phyloP scores from a whole-genome alignment of 2,329 filamentous ascomycete species.

The Exophiala viscosa region DNA sequence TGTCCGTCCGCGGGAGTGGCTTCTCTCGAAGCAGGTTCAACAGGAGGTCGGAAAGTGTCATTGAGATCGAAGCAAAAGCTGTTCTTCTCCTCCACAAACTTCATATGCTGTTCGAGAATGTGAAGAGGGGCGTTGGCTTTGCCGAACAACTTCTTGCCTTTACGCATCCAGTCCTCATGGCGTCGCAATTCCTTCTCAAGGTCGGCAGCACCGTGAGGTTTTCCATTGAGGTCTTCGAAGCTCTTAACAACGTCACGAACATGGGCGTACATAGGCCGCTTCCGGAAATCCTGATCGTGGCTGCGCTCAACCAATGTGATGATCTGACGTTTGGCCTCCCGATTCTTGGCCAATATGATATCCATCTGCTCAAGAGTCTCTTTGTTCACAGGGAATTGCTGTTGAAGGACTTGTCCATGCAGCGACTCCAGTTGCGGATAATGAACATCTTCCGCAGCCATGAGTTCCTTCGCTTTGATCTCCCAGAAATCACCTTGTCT shows the following conservation, averaged over 20 bases:
- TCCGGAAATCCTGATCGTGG: constrained; percentile 68
- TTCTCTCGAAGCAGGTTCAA: constrained; percentile 86
- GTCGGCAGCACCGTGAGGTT: constrained; percentile 84
- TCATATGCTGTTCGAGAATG: constrained; percentile 91
- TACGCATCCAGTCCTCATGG: constrained; percentile 98
- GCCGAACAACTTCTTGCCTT: constrained; percentile 94
- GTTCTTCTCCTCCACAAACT: constrained; percentile 87
- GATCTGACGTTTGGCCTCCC: constrained; percentile 88
- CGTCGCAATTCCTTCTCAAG: constrained; percentile 90
- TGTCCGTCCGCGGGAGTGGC: constrained; percentile 58
- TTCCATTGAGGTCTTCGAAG: constrained; percentile 84
- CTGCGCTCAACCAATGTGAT: constrained; percentile 75
- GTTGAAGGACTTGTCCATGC: constrained; percentile 68
- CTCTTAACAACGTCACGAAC: constrained; percentile 87
- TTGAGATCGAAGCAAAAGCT: constrained; percentile 84
- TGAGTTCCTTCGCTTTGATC: constrained; percentile 84
- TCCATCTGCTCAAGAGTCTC: constrained; percentile 81
- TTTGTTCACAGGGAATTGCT: constrained; percentile 67
- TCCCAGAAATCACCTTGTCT: constrained; percentile 83
- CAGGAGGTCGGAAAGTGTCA: constrained; percentile 83
- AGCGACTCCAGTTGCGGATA: constrained; percentile 92
- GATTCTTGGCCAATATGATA: constrained; percentile 89
- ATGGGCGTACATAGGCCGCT: constrained; percentile 81
- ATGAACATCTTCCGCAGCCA: constrained; percentile 85
- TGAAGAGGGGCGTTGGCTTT: constrained; percentile 97